These are phyloP conservation scores for Circinella umbellata DNA, from an alignment of 371 early-diverging fungal genomes.

Conservation along the genomic window DNA sequence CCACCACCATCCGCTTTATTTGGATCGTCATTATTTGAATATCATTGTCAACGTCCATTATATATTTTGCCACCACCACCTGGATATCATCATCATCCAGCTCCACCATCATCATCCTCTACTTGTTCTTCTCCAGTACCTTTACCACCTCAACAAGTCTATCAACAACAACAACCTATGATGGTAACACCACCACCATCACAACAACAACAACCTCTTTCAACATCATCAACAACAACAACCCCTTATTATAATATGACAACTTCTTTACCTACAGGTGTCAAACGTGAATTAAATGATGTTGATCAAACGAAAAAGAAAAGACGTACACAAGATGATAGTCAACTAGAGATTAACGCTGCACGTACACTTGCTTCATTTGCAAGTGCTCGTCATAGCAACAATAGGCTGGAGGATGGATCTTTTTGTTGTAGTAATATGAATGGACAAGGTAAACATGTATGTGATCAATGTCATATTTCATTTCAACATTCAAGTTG, in stretches of 20 bases:
- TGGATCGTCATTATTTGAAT: conserved; percentile 18
- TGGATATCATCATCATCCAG: conserved; percentile 37
- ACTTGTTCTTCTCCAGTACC: conserved; percentile 1
- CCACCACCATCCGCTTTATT: conserved; percentile 39
- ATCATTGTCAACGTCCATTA: conserved; percentile 27
- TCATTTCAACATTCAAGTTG: conserved; percentile 43
- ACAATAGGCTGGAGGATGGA: conserved; percentile 15
- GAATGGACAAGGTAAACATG: conserved; percentile 23
- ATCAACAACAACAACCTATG: conserved; percentile 10
- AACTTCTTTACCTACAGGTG: neutral
- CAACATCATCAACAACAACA: neutral
- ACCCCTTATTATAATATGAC: neutral
- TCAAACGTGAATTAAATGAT: conserved; percentile 15
- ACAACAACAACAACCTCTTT: conserved; percentile 2
- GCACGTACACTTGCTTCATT: conserved; percentile 52
- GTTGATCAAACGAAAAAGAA: neutral
- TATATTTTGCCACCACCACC: conserved; percentile 49
- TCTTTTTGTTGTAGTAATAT: conserved; percentile 26
- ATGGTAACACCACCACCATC: neutral
- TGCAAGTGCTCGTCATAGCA: conserved; percentile 30
- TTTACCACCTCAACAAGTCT: conserved; percentile 12
- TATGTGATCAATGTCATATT: conserved; percentile 38
- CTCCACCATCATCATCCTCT: conserved; percentile 15
- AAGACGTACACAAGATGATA: conserved; percentile 14
- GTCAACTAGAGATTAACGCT: conserved; percentile 40